Base-by-base conservation (phyloP, 495 filamentous ascomycete species). In the Delitschia confertaspora region DNA sequence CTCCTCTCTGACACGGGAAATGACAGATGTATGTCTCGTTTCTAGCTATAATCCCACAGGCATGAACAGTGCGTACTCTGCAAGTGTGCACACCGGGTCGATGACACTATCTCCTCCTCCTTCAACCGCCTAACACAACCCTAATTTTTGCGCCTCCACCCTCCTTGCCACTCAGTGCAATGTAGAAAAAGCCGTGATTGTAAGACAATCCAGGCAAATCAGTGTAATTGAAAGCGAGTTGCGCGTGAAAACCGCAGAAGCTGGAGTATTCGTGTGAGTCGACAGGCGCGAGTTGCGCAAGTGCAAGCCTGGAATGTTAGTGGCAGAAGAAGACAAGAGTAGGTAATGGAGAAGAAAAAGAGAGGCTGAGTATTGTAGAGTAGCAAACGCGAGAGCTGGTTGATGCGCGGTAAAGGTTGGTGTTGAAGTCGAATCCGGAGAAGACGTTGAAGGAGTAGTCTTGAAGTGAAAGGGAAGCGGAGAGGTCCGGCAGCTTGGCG, bases 1-100 rank as follows among this genome's bases (percentile, higher is more conserved):
- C 43, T 56, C 48, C 32, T 50, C 32, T 42, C 52, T 42, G 42
- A 44, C 48, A 56, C 48, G 42, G 36, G 47, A 25, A 48, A 52
- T 36, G 35, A 48, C 48, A 47, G 34, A 20, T 48, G 42, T 45
- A 40, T 43, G 40, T 23, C 38, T 56, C 34, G 47, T 48, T 36
- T 36, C 53, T 56, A 56, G 53, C 53, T 56, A 56, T 47, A 39
- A 19, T 38, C 33, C 31, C 26, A 30, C 17, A 16, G 38, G 40
- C 36, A 33, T 46, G 25, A 45, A 27, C 46, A 47, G 47, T 32
- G 46, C 24, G 30, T 29, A 30, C 34, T 35, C 21, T 42, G 48
- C 48, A 32, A 46, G 18, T 5, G 33, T 33, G 42, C 23, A 20
- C 42, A 39, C 25, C 32, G 18, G 33, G 27, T 39, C 45, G 33